Conservation (phyloP, 345 rosid species). For the Arabis hirsuta region DNA sequence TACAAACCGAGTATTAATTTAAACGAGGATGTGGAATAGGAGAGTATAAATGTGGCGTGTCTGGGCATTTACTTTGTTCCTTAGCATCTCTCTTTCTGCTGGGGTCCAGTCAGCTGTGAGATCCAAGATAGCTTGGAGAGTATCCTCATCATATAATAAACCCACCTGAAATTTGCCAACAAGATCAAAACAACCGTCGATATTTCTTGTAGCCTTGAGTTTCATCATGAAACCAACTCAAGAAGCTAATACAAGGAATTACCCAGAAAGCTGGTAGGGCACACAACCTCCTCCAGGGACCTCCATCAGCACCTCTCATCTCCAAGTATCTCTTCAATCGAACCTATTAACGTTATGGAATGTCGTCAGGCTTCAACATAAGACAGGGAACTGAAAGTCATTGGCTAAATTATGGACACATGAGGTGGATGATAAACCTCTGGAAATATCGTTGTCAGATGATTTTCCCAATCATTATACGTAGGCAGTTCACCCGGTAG, state of each 20-base stretch:
- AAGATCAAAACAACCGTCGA: constrained; percentile 27
- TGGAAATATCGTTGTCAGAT: constrained; percentile 94
- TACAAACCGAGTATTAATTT: constrained; percentile 21
- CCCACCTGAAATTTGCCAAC: constrained; percentile 70
- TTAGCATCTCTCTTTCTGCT: constrained; percentile 88
- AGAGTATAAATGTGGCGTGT: constrained; percentile 9
- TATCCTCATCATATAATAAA: constrained; percentile 77
- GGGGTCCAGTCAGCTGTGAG: constrained; percentile 91
- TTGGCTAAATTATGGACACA: background rate
- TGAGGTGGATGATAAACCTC: constrained; percentile 59
- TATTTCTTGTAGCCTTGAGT: constrained; percentile 8
- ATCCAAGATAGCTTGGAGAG: constrained; percentile 78
- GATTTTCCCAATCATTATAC: constrained; percentile 97
- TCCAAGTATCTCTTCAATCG: constrained; percentile 97
- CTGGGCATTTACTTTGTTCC: constrained; percentile 65
- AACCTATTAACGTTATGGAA: constrained; percentile 56
- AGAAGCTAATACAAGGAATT: constrained; percentile 33
- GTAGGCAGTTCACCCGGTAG: constrained; percentile 93
- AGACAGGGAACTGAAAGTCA: constrained; percentile 23
- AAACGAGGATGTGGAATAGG: background rate
- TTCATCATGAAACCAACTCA: background rate
- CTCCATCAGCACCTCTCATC: constrained; percentile 99
- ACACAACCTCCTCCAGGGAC: constrained; percentile 97
- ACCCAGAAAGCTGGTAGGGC: constrained; percentile 99
- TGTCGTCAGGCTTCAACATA: constrained; percentile 21